A percentile compares a stretch with the other conserved stretches of the same genome.
Evolutionary conservation across 495 filamentous ascomycete species (phyloP).

Genomic region (Jackrogersella minutella): DNA sequence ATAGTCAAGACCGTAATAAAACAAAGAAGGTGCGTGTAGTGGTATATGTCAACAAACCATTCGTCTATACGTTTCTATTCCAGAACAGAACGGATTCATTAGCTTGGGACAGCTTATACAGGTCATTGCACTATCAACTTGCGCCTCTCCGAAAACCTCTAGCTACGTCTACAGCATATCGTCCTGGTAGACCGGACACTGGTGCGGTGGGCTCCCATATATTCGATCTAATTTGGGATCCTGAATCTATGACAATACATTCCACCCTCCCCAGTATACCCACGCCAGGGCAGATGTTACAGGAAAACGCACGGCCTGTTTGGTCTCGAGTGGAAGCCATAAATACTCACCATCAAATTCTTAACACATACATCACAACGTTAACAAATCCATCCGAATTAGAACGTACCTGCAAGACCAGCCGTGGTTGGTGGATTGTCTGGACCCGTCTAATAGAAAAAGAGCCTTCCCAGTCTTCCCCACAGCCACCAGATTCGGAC

Average conservation of each 20-base stretch:
- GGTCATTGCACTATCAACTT: slow-evolving; percentile 82
- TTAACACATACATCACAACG: slow-evolving; percentile 75
- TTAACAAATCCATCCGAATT: slow-evolving; percentile 65
- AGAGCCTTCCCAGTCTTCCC: slow-evolving; percentile 20
- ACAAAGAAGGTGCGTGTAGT: slow-evolving; percentile 71
- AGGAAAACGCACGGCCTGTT: slow-evolving; percentile 36
- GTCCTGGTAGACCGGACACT: slow-evolving; percentile 55
- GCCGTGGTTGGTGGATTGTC: slow-evolving; percentile 93
- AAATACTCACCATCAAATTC: slow-evolving; percentile 84
- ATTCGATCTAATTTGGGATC: slow-evolving; percentile 89
- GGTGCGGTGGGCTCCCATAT: slow-evolving; percentile 60
- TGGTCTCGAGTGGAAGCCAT: slow-evolving; percentile 92
- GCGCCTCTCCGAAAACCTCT: slow-evolving; percentile 78
- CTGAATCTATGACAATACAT: slow-evolving; percentile 74
- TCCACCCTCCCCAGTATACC: slow-evolving; percentile 93
- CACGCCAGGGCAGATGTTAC: slow-evolving; percentile 53
- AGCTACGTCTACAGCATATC: slow-evolving; percentile 67
- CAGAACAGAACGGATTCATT: slow-evolving; percentile 72
- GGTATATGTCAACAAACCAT: slow-evolving; percentile 78
- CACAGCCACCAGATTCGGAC: slow-evolving; percentile 17
- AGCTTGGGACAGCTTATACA: slow-evolving; percentile 74
- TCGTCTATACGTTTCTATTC: slow-evolving; percentile 92
- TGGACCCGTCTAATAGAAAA: slow-evolving; percentile 77
- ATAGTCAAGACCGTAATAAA: slow-evolving; percentile 60
- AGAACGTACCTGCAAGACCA: slow-evolving; percentile 92